phyloP scores from a whole-genome alignment of 495 filamentous ascomycete genomes.

The Penicillium soppii region DNA sequence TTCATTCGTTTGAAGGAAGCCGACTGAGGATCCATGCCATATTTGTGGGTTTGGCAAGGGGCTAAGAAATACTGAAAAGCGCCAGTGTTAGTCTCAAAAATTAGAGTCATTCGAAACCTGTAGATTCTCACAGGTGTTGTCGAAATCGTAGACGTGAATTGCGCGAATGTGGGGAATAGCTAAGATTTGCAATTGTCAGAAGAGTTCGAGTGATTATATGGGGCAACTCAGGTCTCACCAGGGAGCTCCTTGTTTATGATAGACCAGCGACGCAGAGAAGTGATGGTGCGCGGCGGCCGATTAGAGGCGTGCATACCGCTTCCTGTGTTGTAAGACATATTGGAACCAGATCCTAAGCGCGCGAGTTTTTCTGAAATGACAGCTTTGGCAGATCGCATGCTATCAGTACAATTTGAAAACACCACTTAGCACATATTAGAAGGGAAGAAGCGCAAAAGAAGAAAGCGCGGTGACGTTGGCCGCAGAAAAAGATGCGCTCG shows the following conservation, averaged over 20 bases:
- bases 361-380: slow-evolving; percentile 35
- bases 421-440: background rate
- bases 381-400: slow-evolving; percentile 43
- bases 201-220: slow-evolving; percentile 62
- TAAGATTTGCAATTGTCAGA: slow-evolving; percentile 18
- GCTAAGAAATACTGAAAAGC: slow-evolving; percentile 73
- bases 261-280: slow-evolving; percentile 79
- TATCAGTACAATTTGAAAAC: background rate
- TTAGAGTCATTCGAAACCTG: background rate
- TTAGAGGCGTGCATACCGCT: slow-evolving; percentile 9
- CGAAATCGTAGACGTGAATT: slow-evolving; percentile 97
- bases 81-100: slow-evolving; percentile 8
- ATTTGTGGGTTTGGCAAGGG: slow-evolving; percentile 86
- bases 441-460: background rate
- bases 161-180: slow-evolving; percentile 66
- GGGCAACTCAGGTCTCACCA: slow-evolving; percentile 32
- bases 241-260: slow-evolving; percentile 70
- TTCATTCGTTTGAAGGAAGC: slow-evolving; percentile 70
- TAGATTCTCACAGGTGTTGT: slow-evolving; percentile 77
- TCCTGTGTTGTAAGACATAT: slow-evolving; percentile 28
- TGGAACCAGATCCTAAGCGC: slow-evolving; percentile 18
- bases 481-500: background rate
- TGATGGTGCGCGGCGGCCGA: slow-evolving; percentile 56
- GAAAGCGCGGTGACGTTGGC: background rate
- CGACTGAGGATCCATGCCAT: slow-evolving; percentile 77